These are phyloP conservation scores for Sordaria brevicollis DNA, from an alignment of 495 filamentous ascomycete species.

Conservation along the genomic window DNA sequence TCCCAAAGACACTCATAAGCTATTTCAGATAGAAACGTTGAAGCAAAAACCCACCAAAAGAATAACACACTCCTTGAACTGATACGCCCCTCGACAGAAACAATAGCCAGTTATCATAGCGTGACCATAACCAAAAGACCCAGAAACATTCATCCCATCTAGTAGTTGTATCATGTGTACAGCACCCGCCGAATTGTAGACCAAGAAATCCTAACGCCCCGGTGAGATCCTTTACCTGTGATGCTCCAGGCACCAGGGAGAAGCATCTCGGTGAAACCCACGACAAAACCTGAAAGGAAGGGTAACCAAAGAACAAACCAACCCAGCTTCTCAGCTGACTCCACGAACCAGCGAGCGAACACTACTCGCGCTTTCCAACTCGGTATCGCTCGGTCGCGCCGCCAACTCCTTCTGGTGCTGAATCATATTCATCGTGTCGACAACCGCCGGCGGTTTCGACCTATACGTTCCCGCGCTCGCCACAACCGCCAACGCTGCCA, in stretches of 20 bases:
- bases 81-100: not conserved
- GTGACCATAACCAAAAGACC: not conserved
- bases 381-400: constrained; percentile 8
- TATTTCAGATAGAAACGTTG: not conserved
- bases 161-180: not conserved
- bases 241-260: not conserved
- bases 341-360: constrained; percentile 1
- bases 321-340: not conserved
- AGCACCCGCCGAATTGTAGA: not conserved
- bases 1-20: not conserved
- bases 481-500: constrained; percentile 18
- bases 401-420: constrained; percentile 14
- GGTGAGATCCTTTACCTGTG: not conserved
- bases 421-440: constrained; percentile 9
- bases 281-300: not conserved
- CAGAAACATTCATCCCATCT: not conserved
- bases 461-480: constrained; percentile 16
- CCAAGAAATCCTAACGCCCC: not conserved
- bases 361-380: constrained; percentile 19
- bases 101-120: not conserved
- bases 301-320: too few species aligned
- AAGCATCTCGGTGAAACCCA: not conserved
- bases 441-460: constrained; percentile 7
- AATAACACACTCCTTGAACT: not conserved
- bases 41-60: not conserved